phyloP scores from a whole-genome alignment of 192 early-diverging fungal genomes.

The Funneliformis geosporum region DNA sequence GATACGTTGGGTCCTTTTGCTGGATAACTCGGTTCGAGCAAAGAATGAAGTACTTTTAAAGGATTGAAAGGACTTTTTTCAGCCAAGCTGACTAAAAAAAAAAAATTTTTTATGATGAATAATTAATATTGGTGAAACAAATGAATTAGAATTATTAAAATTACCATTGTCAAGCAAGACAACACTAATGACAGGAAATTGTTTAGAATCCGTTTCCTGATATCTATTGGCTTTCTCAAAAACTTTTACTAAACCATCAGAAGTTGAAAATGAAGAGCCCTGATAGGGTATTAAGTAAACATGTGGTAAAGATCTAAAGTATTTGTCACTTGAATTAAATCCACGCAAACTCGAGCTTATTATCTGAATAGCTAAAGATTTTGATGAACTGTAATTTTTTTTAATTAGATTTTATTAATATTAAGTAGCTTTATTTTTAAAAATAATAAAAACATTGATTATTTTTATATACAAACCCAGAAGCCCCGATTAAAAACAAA shows the following conservation, averaged over 20 bases:
- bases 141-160: too few relatives aligned
- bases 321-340: conserved; percentile 12
- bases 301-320: conserved; percentile 25
- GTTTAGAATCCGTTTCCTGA: conserved; percentile 9
- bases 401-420: too few relatives aligned
- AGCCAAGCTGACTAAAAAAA: conserved; percentile 23
- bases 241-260: conserved; percentile 21
- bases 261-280: conserved; percentile 27
- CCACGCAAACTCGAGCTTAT: conserved; percentile 29
- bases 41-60: conserved; percentile 18
- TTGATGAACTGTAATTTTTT: background rate
- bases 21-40: conserved; percentile 8
- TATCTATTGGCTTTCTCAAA: conserved; percentile 18
- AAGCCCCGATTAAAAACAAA: conserved; percentile 25
- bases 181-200: too few relatives aligned
- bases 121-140: too few relatives aligned
- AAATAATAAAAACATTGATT: too few relatives aligned
- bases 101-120: too few relatives aligned
- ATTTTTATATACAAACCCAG: background rate
- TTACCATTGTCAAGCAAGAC: background rate
- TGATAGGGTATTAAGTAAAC: conserved; percentile 29
- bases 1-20: background rate
- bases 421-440: too few relatives aligned
- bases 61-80: conserved; percentile 30
- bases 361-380: conserved; percentile 29